These are phyloP conservation scores for Wickerhamiella azymoides DNA, from an alignment of 805 yeast species.

Conservation along the genomic window DNA sequence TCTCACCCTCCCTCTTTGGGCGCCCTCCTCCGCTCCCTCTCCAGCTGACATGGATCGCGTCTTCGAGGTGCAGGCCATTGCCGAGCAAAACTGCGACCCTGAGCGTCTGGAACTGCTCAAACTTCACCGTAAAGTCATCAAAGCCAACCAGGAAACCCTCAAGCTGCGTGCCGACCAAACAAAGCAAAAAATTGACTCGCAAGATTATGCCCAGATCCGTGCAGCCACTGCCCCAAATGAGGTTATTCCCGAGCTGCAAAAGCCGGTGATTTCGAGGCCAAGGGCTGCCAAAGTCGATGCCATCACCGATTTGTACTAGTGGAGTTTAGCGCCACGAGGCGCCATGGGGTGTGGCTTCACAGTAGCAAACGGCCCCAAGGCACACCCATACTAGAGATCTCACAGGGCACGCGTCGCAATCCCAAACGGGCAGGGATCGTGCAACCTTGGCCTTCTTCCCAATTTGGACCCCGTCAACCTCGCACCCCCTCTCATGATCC, in stretches of 20 bases:
- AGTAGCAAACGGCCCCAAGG: no score
- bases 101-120: background rate
- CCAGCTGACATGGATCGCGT: background rate
- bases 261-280: background rate
- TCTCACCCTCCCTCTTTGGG: no score
- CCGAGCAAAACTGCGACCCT: background rate
- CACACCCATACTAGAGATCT: no score
- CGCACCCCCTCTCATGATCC: background rate
- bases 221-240: conserved; percentile 2
- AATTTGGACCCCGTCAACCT: no score
- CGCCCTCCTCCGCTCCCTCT: background rate
- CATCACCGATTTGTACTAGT: background rate
- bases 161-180: background rate
- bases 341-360: no score
- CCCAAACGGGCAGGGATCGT: no score
- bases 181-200: background rate
- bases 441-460: no score
- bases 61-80: background rate
- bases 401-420: no score
- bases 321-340: no score
- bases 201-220: background rate
- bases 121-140: background rate
- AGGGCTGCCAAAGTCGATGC: background rate
- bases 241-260: background rate
- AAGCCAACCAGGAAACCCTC: background rate